A percentile compares a stretch with the other conserved stretches of the same genome.
Conservation (phyloP, 2,329 filamentous ascomycete genomes). For the Aspergillus novofumigatus region DNA sequence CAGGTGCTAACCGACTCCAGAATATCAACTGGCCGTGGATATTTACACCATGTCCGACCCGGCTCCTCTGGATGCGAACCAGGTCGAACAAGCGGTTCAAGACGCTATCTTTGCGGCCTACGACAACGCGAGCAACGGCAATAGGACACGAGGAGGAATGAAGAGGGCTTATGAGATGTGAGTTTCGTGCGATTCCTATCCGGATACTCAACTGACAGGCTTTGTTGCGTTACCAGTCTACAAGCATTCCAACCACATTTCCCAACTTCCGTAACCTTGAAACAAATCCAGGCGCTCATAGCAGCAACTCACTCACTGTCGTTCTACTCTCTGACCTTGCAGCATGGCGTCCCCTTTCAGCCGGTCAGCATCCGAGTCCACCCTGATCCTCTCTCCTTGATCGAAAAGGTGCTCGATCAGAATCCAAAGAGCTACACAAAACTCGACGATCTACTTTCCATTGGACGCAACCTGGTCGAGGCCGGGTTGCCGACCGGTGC, state of each 20-base stretch:
- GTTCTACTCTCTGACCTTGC: conserved; percentile 60
- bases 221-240: conserved; percentile 24
- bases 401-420: conserved; percentile 59
- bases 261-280: conserved; percentile 35
- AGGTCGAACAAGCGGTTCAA: conserved; percentile 51
- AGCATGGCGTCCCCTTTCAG: conserved; percentile 62
- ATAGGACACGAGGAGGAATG: conserved; percentile 58
- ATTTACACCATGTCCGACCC: conserved; percentile 33
- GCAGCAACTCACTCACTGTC: conserved; percentile 61
- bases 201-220: conserved; percentile 1
- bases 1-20: conserved; percentile 22
- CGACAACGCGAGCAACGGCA: conserved; percentile 64
- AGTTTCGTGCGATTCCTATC: conserved; percentile 16
- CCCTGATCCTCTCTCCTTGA: conserved; percentile 55
- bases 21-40: conserved; percentile 41
- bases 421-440: conserved; percentile 60
- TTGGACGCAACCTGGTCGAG: conserved; percentile 55
- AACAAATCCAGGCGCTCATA: conserved; percentile 51
- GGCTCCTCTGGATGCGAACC: conserved; percentile 37
- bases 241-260: conserved; percentile 42
- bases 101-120: conserved; percentile 54
- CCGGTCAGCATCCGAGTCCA: conserved; percentile 64
- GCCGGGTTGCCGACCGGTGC: conserved; percentile 36
- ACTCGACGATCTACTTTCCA: conserved; percentile 59
- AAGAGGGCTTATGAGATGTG: conserved; percentile 57